Percentiles rank a stretch among this genome's conserved stretches.
Conservation (phyloP, 106 monocot genomes). For the Chionographis japonica region DNA sequence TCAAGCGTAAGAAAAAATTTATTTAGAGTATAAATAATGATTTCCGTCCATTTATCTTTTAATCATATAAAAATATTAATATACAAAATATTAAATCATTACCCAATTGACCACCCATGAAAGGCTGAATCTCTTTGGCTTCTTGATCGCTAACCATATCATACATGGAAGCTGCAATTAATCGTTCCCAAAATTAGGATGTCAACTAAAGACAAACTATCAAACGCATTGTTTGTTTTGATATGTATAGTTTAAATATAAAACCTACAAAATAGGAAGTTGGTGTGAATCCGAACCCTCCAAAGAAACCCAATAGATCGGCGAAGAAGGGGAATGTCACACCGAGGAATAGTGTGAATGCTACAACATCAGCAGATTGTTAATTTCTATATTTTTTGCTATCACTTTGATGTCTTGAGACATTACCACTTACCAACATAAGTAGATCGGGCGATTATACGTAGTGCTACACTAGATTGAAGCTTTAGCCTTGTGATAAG, state of each 20-base stretch:
- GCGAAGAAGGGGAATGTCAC: slow-evolving; percentile 30
- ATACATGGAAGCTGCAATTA: slow-evolving; percentile 41
- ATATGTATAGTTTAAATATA: background rate
- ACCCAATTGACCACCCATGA: slow-evolving; percentile 37
- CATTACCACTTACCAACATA: slow-evolving; percentile 20
- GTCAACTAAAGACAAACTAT: too few species aligned
- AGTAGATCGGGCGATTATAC: slow-evolving; percentile 24
- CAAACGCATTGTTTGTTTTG: too few species aligned
- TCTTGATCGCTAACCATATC: slow-evolving; percentile 34
- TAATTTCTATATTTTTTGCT: background rate
- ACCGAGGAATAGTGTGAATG: slow-evolving; percentile 17
- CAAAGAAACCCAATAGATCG: slow-evolving; percentile 26
- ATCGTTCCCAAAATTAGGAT: too few species aligned
- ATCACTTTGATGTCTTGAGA: background rate
- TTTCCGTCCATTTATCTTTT: too few species aligned
- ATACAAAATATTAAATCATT: background rate
- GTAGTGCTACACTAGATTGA: slow-evolving; percentile 1
- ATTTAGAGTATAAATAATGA: too few species aligned
- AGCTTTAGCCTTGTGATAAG: slow-evolving; percentile 6
- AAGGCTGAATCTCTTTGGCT: slow-evolving; percentile 28
- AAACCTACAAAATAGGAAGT: slow-evolving; percentile 28
- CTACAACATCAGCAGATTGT: slow-evolving; percentile 5
- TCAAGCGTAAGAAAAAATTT: too few species aligned
- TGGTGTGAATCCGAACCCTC: slow-evolving; percentile 36
- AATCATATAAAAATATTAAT: background rate